Evolutionary conservation across 441 rosid genomes (phyloP).

Genomic region (Manihot esculenta): DNA sequence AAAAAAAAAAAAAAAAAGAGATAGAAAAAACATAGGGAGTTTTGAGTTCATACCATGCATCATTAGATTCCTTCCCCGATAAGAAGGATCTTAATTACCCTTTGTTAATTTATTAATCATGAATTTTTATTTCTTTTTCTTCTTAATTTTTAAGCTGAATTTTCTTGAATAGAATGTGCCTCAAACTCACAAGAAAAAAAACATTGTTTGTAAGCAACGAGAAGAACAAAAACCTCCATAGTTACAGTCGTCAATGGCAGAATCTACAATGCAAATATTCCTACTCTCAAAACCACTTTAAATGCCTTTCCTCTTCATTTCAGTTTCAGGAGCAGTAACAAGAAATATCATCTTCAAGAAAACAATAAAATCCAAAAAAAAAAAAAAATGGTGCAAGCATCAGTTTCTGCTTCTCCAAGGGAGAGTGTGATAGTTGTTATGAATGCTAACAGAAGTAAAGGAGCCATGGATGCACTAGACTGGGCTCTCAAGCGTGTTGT

Average conservation of each 20-base stretch:
- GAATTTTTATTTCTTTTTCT: too few relatives aligned
- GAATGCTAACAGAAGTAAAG: constrained; percentile 39
- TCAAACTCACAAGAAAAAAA: constrained; percentile 3
- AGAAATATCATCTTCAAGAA: background rate
- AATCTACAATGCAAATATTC: constrained; percentile 4
- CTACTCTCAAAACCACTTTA: background rate
- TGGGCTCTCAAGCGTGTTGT: constrained; percentile 53
- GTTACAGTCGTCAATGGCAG: constrained; percentile 18
- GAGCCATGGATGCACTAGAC: constrained; percentile 38
- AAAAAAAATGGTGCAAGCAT: constrained; percentile 19
- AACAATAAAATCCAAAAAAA: background rate
- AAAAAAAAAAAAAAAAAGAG: too few relatives aligned
- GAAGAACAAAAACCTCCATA: constrained; percentile 6
- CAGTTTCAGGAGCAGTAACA: background rate
- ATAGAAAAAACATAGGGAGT: too few relatives aligned
- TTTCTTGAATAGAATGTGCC: constrained; percentile 10
- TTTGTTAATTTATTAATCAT: too few relatives aligned
- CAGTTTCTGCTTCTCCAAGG: background rate
- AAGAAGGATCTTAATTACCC: too few relatives aligned
- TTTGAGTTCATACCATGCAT: too few relatives aligned
- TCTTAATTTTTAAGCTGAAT: background rate
- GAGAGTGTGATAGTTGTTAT: constrained; percentile 48
- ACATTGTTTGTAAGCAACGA: constrained; percentile 20
- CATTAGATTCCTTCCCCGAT: too few relatives aligned
- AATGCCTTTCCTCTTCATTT: background rate